A percentile compares a stretch with the other conserved stretches of the same genome.
phyloP scores from a whole-genome alignment of 2,329 filamentous ascomycete genomes.

The Chrysosporium keratinophilum region DNA sequence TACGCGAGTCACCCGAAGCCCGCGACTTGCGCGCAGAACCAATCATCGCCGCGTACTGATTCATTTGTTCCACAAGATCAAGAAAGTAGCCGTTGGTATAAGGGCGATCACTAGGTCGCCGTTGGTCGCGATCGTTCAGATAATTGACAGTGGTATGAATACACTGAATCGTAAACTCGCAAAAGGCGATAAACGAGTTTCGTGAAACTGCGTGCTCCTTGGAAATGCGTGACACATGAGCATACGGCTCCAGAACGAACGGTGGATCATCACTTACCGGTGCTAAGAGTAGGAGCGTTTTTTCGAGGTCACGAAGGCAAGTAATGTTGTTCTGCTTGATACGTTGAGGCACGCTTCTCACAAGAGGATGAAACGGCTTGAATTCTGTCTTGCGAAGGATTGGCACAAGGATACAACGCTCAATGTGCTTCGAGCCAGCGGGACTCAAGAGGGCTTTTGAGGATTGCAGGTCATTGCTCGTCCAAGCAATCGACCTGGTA shows the following conservation, averaged over 20 bases:
- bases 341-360: conserved; percentile 65
- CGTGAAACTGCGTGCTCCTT: conserved; percentile 58
- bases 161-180: conserved; percentile 79
- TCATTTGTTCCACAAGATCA: conserved; percentile 88
- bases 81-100: conserved; percentile 96
- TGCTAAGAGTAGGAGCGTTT: conserved; percentile 81
- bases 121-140: conserved; percentile 76
- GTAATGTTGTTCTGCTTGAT: conserved; percentile 78
- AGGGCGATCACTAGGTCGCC: conserved; percentile 70
- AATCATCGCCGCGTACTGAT: conserved; percentile 77
- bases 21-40: conserved; percentile 58
- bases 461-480: conserved; percentile 35
- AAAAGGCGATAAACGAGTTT: conserved; percentile 74
- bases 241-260: conserved; percentile 22
- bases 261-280: conserved; percentile 66
- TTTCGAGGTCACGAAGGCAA: conserved; percentile 87
- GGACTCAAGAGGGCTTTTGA: conserved; percentile 54
- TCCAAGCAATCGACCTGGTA: conserved; percentile 48
- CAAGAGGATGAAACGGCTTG: conserved; percentile 69
- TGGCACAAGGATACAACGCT: conserved; percentile 66
- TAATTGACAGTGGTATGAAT: conserved; percentile 81
- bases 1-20: conserved; percentile 22
- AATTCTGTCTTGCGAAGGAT: conserved; percentile 62
- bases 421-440: conserved; percentile 65
- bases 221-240: conserved; percentile 40